These are phyloP conservation scores for Exophiala calicioides DNA, from an alignment of 2,329 filamentous ascomycete species.

Conservation along the genomic window DNA sequence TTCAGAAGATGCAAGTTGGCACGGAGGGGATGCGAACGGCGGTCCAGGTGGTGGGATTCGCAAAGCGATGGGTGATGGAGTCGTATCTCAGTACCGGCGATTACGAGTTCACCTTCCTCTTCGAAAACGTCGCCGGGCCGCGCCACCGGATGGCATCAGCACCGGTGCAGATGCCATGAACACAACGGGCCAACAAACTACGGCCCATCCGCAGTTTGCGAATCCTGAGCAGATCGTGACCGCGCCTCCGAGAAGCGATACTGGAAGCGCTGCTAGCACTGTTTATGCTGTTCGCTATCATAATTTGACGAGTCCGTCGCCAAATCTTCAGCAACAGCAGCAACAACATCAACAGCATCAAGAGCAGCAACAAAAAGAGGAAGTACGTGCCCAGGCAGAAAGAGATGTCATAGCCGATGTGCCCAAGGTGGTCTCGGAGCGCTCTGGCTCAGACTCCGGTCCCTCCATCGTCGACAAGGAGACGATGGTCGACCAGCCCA, in stretches of 20 bases:
- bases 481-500: conserved; percentile 25
- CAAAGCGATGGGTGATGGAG: conserved; percentile 12
- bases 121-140: conserved; percentile 18
- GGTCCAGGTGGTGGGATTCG: conserved; percentile 9
- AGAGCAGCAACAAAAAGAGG: too few relatives aligned
- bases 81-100: conserved; percentile 15
- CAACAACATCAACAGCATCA: too few relatives aligned
- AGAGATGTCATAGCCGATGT: background rate
- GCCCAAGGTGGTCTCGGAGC: conserved; percentile 12
- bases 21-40: conserved; percentile 18
- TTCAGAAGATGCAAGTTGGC: conserved; percentile 58
- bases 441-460: conserved; percentile 13
- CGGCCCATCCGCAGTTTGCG: conserved; percentile 40
- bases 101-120: conserved; percentile 21
- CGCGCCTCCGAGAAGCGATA: conserved; percentile 62
- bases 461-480: conserved; percentile 21
- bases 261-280: conserved; percentile 63
- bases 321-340: conserved; percentile 27
- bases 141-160: conserved; percentile 22
- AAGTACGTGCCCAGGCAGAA: conserved; percentile 1
- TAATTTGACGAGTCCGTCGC: conserved; percentile 52
- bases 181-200: conserved; percentile 37
- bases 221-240: conserved; percentile 45
- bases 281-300: conserved; percentile 66
- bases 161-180: conserved; percentile 23